Percentiles rank a stretch among this genome's conserved stretches.
Evolutionary conservation across 176 grass and related monocot genomes (phyloP).

Genomic region (Calamus simplicifolius): DNA sequence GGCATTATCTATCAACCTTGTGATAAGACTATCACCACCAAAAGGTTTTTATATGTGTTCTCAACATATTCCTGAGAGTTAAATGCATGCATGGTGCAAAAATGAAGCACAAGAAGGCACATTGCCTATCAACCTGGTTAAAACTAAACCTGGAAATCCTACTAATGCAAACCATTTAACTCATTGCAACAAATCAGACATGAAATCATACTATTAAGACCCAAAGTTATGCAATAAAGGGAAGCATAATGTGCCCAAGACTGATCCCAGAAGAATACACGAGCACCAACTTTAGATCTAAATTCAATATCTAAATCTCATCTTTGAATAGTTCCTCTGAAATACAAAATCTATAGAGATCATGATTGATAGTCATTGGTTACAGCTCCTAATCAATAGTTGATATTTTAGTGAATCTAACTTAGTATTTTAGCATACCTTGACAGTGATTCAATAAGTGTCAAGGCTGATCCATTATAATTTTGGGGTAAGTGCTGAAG

Average conservation of each 20-base stretch:
- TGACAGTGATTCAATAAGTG: slow-evolving; percentile 88
- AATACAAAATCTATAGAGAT: too few relatives aligned
- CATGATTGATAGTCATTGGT: too few relatives aligned
- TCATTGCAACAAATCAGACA: too few relatives aligned
- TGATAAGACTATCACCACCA: slow-evolving; percentile 4
- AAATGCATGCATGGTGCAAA: too few relatives aligned
- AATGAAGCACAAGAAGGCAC: neutral
- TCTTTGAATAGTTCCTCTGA: too few relatives aligned
- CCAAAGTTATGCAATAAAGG: neutral
- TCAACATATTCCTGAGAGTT: too few relatives aligned
- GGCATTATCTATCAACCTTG: slow-evolving; percentile 53
- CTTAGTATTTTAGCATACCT: slow-evolving; percentile 46
- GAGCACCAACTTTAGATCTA: neutral
- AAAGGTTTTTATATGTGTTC: too few relatives aligned
- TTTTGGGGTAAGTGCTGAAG: slow-evolving; percentile 68
- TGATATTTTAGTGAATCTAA: slow-evolving; percentile 4
- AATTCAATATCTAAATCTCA: too few relatives aligned
- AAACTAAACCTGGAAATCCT: neutral
- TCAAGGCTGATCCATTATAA: slow-evolving; percentile 88
- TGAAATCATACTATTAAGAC: too few relatives aligned
- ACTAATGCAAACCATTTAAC: too few relatives aligned
- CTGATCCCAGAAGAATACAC: neutral
- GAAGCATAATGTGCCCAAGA: neutral
- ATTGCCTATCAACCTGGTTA: neutral
- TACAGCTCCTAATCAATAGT: too few relatives aligned